phyloP scores from a whole-genome alignment of 306 rosid species.

The Clitoria ternatea region DNA sequence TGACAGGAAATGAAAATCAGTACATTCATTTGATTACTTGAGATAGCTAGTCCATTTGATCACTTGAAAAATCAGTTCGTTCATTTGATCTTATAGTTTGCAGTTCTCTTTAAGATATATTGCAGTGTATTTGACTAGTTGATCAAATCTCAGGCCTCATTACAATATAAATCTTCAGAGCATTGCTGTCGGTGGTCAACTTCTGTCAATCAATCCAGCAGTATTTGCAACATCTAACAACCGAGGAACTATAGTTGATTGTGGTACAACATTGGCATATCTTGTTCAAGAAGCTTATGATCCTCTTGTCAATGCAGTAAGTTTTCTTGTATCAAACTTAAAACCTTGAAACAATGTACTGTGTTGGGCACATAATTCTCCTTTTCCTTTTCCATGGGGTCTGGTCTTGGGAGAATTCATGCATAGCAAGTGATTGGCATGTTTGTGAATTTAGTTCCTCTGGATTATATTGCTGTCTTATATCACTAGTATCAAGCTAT shows the following conservation, averaged over 20 bases:
- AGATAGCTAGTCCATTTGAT: no score
- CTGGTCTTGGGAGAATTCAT: conserved; percentile 1
- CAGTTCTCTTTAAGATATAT: conserved; percentile 17
- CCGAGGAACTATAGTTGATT: conserved; percentile 84
- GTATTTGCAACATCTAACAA: conserved; percentile 66
- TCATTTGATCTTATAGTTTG: no score
- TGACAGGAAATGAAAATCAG: not conserved
- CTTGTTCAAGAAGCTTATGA: conserved; percentile 82
- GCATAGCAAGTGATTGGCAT: not conserved
- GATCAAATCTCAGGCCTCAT: conserved; percentile 71
- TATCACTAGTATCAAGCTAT: not conserved
- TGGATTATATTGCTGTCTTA: conserved; percentile 6
- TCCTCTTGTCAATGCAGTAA: conserved; percentile 79
- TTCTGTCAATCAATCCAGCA: conserved; percentile 64
- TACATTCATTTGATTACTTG: not conserved
- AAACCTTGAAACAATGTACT: conserved; percentile 4
- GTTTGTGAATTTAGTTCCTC: not conserved
- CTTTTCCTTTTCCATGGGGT: conserved; percentile 5
- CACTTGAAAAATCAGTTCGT: no score
- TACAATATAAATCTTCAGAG: conserved; percentile 85
- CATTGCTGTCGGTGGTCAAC: conserved; percentile 76
- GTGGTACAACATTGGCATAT: conserved; percentile 89
- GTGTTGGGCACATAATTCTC: not conserved
- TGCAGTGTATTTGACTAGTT: conserved; percentile 24
- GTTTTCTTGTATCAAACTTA: conserved; percentile 23